Evolutionary conservation across 768 basidiomycete species (phyloP).

Genomic region (Exidia glandulosa): DNA sequence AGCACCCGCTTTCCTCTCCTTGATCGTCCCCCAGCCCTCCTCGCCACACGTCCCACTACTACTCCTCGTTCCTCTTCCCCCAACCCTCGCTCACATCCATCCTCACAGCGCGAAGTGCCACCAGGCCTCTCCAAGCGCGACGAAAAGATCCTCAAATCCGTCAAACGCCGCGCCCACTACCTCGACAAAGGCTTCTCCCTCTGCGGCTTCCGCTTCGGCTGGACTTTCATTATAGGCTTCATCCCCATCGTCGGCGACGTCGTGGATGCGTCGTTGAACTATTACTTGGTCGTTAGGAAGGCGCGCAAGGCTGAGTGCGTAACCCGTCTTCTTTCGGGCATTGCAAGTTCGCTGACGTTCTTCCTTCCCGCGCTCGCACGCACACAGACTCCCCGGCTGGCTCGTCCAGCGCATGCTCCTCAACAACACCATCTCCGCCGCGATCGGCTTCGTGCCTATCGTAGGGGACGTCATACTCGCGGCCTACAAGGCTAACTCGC

Average conservation of each 20-base stretch:
- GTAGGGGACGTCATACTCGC: conserved; percentile 70
- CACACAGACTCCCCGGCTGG: conserved; percentile 39
- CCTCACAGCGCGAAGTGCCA: conserved; percentile 62
- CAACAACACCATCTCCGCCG: conserved; percentile 62
- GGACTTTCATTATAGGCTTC: conserved; percentile 73
- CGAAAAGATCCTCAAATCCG: conserved; percentile 56
- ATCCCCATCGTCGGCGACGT: conserved; percentile 62
- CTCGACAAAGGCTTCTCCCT: conserved; percentile 80
- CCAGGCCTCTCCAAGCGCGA: conserved; percentile 71
- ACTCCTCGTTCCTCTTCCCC: no score
- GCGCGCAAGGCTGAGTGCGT: conserved; percentile 60
- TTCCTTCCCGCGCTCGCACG: neutral
- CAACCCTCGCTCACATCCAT: no score
- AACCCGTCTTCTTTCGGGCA: neutral
- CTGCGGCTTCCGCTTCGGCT: conserved; percentile 77
- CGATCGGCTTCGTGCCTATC: conserved; percentile 57
- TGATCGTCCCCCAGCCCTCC: no score
- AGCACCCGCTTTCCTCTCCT: no score
- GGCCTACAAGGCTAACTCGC: conserved; percentile 75
- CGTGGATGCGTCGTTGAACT: conserved; percentile 53
- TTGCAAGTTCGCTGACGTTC: neutral
- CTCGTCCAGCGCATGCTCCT: conserved; percentile 62
- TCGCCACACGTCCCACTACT: no score
- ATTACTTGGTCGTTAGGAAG: conserved; percentile 65
- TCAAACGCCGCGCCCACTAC: conserved; percentile 69